These are phyloP conservation scores for Rhazya stricta DNA, from an alignment of 257 asterid genomes.

Conservation along the genomic window DNA sequence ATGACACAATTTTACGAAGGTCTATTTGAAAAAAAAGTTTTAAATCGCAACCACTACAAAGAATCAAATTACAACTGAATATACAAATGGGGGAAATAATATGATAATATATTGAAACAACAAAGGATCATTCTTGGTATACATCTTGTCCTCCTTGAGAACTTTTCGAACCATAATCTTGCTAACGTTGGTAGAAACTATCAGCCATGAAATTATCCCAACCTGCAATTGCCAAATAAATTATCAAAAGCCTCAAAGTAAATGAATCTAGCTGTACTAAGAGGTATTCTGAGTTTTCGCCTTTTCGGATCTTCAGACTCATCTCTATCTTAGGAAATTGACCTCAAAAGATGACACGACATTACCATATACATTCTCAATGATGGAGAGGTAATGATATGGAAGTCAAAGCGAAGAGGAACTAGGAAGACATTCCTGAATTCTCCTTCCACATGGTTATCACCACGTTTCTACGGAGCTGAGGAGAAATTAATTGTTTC, in stretches of 20 bases:
- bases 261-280: background rate
- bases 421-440: background rate
- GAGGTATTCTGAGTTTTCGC: background rate
- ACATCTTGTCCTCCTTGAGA: conserved; percentile 25
- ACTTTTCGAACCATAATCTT: conserved; percentile 62
- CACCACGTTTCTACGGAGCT: background rate
- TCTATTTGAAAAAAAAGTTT: too few species aligned
- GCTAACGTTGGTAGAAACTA: conserved; percentile 72
- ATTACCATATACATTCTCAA: background rate
- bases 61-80: background rate
- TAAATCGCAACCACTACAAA: background rate
- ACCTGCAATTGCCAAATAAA: conserved; percentile 48
- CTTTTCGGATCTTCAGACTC: background rate
- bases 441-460: background rate
- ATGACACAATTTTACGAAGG: background rate
- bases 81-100: background rate
- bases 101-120: background rate
- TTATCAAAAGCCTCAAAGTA: conserved; percentile 12
- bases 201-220: conserved; percentile 89
- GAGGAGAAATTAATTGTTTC: background rate
- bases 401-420: background rate
- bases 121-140: background rate
- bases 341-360: background rate
- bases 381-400: background rate
- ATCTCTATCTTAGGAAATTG: background rate